Conservation (phyloP, 2,329 filamentous ascomycete species). For the Fusarium tjaetaba region DNA sequence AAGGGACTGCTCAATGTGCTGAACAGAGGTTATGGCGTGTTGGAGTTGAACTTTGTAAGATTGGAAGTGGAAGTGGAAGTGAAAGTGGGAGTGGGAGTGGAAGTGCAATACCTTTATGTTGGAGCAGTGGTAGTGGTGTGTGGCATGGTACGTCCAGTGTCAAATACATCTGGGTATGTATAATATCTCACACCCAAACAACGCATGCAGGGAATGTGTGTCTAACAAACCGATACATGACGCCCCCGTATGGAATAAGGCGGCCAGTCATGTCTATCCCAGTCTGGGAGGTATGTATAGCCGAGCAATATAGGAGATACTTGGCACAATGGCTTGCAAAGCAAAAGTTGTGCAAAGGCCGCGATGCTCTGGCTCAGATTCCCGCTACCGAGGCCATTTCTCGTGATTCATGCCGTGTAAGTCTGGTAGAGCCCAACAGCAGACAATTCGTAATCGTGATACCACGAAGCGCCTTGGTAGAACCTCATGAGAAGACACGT, state of each 20-base stretch:
- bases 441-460: constrained; percentile 17
- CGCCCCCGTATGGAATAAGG: not conserved
- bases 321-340: not conserved
- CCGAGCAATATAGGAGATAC: not conserved
- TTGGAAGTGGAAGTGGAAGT: not conserved
- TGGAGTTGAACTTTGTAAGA: not conserved
- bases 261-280: constrained; percentile 11
- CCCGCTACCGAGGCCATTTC: not conserved
- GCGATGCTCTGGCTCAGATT: not conserved
- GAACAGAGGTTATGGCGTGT: not conserved
- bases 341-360: constrained; percentile 3
- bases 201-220: not conserved
- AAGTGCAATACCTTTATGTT: constrained; percentile 20
- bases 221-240: not conserved
- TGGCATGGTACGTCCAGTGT: not conserved
- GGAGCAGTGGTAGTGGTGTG: not conserved
- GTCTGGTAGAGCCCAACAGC: not conserved
- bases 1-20: not conserved
- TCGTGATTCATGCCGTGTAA: constrained; percentile 15
- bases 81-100: not conserved
- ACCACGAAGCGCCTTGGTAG: constrained; percentile 8
- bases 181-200: not conserved
- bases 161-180: not conserved
- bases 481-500: constrained; percentile 18
- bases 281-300: constrained; percentile 4